Evolutionary conservation across 2,329 filamentous ascomycete species (phyloP), one percentile per base, ranked within the genome.

Genomic region (Nigrospora oryzae): DNA sequence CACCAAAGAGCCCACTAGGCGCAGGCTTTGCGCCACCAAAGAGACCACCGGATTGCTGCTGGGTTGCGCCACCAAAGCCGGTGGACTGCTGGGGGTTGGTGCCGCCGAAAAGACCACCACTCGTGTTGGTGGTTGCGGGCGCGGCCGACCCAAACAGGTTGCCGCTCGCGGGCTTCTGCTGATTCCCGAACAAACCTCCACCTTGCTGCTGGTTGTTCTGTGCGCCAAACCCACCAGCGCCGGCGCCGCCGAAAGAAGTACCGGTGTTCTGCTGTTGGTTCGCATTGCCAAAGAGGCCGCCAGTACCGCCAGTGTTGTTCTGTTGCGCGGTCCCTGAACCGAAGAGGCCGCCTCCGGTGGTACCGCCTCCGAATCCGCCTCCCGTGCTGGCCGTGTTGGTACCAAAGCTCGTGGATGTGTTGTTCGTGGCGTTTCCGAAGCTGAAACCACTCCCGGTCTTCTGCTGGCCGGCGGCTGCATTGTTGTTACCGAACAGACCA

Each of bases 1-100:
- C 53, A 16, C 73, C 74, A 49, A 77, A 75, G 17, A 74, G 56
- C 12, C 68, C 66, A 33, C 59, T 54, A 32, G 61, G 63, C 8
- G 54, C 57, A 19, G 61, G 49, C 31, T 53, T 50, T n/a, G 43
- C 34, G 39, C 28, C 40, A 36, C 69, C 70, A 35, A 73, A 72
- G 7, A 60, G 63, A n/a, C 61, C 54, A 3, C 62, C 62, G 14
- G 59, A 55, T 6, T 65, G 62, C 38, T 63, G 64, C 43, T 60
- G 61, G 48, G 61, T 53, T 16, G 53, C 55, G 42, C 51, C 55
- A 14, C 68, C 67, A 40, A 68, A 68, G 13, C 67, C 57, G 46
- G 49, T 59, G 50, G 35, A 10, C 15, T 36, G n/a, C 36, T 44
- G 42, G 46, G 56, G 54, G 48, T 47, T 56, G 45, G 48, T 52